A percentile compares a stretch with the other conserved stretches of the same genome.
phyloP scores from a whole-genome alignment of 176 grass and related monocot species.

The Hsuehochloa calcarea region DNA sequence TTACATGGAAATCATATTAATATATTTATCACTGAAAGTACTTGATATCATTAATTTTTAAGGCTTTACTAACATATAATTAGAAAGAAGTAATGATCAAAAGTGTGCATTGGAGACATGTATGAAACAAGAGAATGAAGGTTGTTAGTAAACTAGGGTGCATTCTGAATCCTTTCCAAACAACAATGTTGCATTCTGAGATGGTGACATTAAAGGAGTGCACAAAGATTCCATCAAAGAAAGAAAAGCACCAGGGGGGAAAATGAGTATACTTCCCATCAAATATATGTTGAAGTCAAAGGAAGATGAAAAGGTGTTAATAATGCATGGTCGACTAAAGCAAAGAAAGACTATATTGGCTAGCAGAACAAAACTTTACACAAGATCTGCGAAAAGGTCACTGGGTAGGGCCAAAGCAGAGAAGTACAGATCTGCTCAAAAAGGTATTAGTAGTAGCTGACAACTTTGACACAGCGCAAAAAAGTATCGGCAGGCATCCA shows the following conservation, averaged over 20 bases:
- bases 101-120: background rate
- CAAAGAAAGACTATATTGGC: background rate
- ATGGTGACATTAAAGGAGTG: background rate
- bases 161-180: background rate
- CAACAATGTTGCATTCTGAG: background rate
- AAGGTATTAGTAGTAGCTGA: constrained; percentile 18
- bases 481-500: background rate
- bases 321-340: background rate
- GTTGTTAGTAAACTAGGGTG: background rate
- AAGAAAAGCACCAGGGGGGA: background rate
- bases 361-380: background rate
- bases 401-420: background rate
- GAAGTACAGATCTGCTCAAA: constrained; percentile 15
- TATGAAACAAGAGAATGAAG: background rate
- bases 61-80: background rate
- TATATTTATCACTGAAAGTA: background rate
- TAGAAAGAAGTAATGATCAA: background rate
- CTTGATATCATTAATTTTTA: background rate
- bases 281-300: background rate
- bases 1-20: background rate
- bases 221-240: background rate
- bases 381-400: background rate
- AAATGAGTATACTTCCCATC: background rate
- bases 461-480: background rate
- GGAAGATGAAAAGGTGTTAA: background rate